These are phyloP conservation scores for rapeseed (Brassica napus) DNA, from an alignment of 345 rosid genomes.

Conservation along the genomic window Da-Ae NC_063446.1:21621001-21621500, in stretches of 20 bases:
- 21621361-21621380: conserved; percentile 92
- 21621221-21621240: conserved; percentile 84
- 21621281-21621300: conserved; percentile 93
- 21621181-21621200: conserved; percentile 96
- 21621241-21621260: conserved; percentile 94
- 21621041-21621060: conserved; percentile 62
- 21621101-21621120: conserved; percentile 89
- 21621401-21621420: conserved; percentile 64
- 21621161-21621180: conserved; percentile 86
- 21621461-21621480: conserved; percentile 67
- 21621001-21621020: conserved; percentile 62
- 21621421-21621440: conserved; percentile 99
- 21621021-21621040: conserved; percentile 80
- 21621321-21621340: conserved; percentile 98
- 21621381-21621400: conserved; percentile 53
- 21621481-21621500: conserved; percentile 93
- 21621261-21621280: conserved; percentile 75
- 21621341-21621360: conserved; percentile 60
- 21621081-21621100: conserved; percentile 70
- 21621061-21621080: conserved; percentile 63
- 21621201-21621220: conserved; percentile 94
- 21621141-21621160: conserved; percentile 92
- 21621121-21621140: conserved; percentile 97
- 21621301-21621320: conserved; percentile 97
- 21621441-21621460: conserved; percentile 99